phyloP scores from a whole-genome alignment of 495 filamentous ascomycete species.

The Lepraria neglecta region DNA sequence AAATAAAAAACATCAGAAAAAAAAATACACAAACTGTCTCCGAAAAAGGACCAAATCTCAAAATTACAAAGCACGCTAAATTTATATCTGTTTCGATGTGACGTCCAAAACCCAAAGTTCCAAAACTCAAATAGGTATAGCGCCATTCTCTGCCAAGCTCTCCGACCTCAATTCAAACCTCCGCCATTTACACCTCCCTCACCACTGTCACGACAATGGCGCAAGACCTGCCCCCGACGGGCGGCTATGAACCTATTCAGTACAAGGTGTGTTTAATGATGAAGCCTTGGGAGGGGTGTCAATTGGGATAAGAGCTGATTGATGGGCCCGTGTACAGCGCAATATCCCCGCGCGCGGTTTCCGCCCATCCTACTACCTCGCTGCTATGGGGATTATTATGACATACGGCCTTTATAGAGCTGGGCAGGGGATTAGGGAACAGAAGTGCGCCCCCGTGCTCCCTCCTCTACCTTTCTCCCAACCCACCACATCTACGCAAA shows the following conservation, averaged over 20 bases:
- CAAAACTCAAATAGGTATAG: too few relatives aligned
- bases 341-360: constrained; percentile 91
- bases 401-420: constrained; percentile 82
- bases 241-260: constrained; percentile 92
- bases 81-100: too few relatives aligned
- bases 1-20: too few relatives aligned
- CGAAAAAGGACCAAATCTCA: too few relatives aligned
- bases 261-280: constrained; percentile 61
- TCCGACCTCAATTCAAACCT: constrained; percentile 5
- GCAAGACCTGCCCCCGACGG: constrained; percentile 85
- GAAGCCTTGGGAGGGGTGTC: too few relatives aligned
- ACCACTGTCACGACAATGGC: constrained; percentile 34
- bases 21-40: too few relatives aligned
- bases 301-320: too few relatives aligned
- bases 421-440: constrained; percentile 71
- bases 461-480: not conserved
- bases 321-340: constrained; percentile 46
- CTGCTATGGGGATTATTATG: constrained; percentile 68
- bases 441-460: constrained; percentile 58
- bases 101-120: too few relatives aligned
- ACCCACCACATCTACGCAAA: not conserved
- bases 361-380: constrained; percentile 68
- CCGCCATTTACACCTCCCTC: not conserved
- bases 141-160: not conserved
- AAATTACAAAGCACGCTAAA: too few relatives aligned